Evolutionary conservation across 73 alveolate genomes (phyloP).

Genomic region (Tetrahymena malaccensis): DNA sequence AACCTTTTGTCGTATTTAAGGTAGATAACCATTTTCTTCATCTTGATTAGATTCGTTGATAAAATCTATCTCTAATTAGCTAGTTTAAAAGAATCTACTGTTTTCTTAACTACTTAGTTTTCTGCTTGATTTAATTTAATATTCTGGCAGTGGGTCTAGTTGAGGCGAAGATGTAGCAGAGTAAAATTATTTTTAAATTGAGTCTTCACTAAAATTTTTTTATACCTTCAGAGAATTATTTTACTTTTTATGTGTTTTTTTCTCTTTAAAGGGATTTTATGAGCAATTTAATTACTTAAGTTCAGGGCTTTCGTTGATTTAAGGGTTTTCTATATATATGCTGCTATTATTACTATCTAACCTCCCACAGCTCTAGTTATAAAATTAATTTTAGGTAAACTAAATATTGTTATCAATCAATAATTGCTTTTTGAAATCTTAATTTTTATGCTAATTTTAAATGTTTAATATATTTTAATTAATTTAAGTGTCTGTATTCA

Average conservation of each 20-base stretch:
- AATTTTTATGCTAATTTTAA: neutral
- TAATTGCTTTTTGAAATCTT: neutral
- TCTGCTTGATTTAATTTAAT: too few relatives aligned
- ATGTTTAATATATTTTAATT: neutral
- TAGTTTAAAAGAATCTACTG: neutral
- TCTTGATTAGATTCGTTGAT: neutral
- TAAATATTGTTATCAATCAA: too few relatives aligned
- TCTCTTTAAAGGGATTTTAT: neutral
- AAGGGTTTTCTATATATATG: neutral
- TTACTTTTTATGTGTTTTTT: neutral
- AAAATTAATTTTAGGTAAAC: too few relatives aligned
- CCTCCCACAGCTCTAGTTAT: neutral
- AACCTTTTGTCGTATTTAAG: neutral
- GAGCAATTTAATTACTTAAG: neutral
- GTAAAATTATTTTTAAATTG: too few relatives aligned
- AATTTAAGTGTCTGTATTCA: neutral
- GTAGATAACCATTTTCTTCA: neutral
- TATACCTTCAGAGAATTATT: neutral
- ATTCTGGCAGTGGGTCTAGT: neutral
- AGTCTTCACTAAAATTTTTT: neutral
- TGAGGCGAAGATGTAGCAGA: neutral
- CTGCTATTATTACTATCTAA: neutral
- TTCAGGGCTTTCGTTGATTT: neutral
- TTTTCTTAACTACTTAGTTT: neutral
- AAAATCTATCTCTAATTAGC: neutral